Evolutionary conservation across 495 filamentous ascomycete genomes (phyloP), one percentile per base, ranked within the genome.

Genomic region (Apodospora peruviana): DNA sequence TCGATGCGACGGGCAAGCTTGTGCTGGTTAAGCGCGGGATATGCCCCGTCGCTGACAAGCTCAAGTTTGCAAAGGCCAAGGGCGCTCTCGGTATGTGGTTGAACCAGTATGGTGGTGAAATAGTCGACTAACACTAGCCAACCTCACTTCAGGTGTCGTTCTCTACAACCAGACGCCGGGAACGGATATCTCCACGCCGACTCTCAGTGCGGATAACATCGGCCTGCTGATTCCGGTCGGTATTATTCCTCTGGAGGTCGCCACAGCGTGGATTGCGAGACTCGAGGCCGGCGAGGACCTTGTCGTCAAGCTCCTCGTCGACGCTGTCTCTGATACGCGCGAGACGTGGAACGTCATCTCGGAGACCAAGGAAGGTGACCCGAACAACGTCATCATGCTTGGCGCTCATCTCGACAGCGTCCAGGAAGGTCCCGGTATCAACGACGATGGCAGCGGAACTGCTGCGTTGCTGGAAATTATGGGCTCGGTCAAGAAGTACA

Each of bases 341-440:
- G 74, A 70, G 8, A 80, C 67, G 14, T 73, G 74, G 69, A 87
- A 89, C 52, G 77, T 88, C 17, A 72, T 87, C 48, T 80, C 83
- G 2, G 75, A 80, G 56, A 80, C 82, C 20, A 85, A 83, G 52
- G 61, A 63, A 14, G 85, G 85, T 47, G 77, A 87, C 62, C 76
- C 78, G 10, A 69, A 81, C 53, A 85, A 84, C 45, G 72, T 81
- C 19, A 62, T 89, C 48, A 68, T 79, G 24, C 60, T 86, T 0
- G 84, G 84, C 43, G 83, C 77, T 3, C 86, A 88, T 62, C 78
- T 77, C 19, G 85, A 89, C 72, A 84, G 81, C 12, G 86, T 89
- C 39, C 66, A 70, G 40, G 76, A 70, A 0, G 76, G 76, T 25
- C 70, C 77, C 3, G 85, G 85, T 12, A 58, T 65, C 41, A 63